These are phyloP conservation scores for Helminthosporium solani DNA, from an alignment of 2,329 filamentous ascomycete species.

Conservation along the genomic window DNA sequence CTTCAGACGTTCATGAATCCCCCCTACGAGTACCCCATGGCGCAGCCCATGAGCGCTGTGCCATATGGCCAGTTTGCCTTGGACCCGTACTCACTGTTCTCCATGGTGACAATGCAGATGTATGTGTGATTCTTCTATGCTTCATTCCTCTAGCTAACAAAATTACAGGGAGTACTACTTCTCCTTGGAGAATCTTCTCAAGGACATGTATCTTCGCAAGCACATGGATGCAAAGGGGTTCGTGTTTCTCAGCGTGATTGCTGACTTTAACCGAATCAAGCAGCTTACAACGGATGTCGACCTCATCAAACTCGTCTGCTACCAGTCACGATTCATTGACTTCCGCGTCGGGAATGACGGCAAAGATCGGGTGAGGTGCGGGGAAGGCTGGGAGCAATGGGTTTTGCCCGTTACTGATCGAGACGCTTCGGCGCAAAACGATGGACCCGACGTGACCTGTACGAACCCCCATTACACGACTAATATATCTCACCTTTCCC, in stretches of 20 bases:
- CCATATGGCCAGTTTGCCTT: constrained; percentile 60
- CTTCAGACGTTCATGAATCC: constrained; percentile 54
- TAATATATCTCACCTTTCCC: no score
- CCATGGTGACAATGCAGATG: constrained; percentile 62
- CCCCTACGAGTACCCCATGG: constrained; percentile 59
- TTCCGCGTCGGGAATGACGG: constrained; percentile 74
- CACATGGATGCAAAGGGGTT: constrained; percentile 97
- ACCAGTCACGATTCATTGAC: constrained; percentile 71
- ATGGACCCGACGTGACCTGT: constrained; percentile 59
- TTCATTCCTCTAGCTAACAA: constrained; percentile 26
- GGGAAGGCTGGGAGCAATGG: constrained; percentile 77
- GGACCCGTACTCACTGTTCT: constrained; percentile 57
- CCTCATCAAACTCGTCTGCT: constrained; percentile 72
- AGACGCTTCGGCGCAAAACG: constrained; percentile 70
- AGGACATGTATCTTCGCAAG: constrained; percentile 82
- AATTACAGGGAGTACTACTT: constrained; percentile 88
- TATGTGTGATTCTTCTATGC: constrained; percentile 36
- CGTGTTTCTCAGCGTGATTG: constrained; percentile 75
- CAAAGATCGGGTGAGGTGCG: constrained; percentile 73
- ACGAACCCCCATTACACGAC: neutral
- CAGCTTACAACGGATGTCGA: constrained; percentile 70
- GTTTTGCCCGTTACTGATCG: constrained; percentile 71
- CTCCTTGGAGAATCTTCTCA: constrained; percentile 91
- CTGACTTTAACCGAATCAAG: constrained; percentile 83
- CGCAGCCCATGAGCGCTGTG: constrained; percentile 59